A percentile compares a stretch with the other conserved stretches of the same genome.
These are phyloP conservation scores for Daedaleopsis sinensis DNA, from an alignment of 768 basidiomycete species.

Conservation along the genomic window DNA sequence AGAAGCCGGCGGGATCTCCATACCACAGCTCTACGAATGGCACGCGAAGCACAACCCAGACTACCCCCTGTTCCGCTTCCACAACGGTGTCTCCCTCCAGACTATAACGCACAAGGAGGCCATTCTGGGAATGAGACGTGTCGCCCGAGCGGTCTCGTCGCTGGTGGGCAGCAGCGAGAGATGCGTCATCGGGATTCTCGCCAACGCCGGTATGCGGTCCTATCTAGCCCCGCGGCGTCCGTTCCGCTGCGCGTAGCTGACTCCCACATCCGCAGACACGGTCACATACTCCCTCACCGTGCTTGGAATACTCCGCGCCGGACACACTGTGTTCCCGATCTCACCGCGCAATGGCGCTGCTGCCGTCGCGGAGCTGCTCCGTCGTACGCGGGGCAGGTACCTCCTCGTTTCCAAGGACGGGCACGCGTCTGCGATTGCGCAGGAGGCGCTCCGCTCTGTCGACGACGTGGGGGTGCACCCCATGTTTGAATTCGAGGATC, in stretches of 20 bases:
- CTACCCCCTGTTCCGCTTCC: constrained; percentile 36
- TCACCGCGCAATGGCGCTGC: constrained; percentile 35
- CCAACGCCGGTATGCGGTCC: neutral
- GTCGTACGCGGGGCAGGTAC: neutral
- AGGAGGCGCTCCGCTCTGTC: neutral
- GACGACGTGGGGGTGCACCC: neutral
- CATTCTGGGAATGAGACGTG: constrained; percentile 12
- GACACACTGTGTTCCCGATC: constrained; percentile 34
- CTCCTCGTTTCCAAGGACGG: constrained; percentile 1
- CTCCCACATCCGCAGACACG: constrained; percentile 25
- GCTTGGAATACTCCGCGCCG: constrained; percentile 23
- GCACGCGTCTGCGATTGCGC: neutral
- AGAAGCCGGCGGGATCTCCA: constrained; percentile 16
- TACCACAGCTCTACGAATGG: constrained; percentile 42
- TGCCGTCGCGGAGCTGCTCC: constrained; percentile 33
- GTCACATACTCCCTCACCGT: constrained; percentile 17
- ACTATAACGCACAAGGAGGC: constrained; percentile 30
- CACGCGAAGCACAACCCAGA: constrained; percentile 33
- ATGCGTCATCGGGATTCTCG: neutral
- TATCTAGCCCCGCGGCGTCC: neutral
- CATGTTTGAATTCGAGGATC: neutral
- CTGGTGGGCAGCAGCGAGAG: neutral
- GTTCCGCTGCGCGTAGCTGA: neutral
- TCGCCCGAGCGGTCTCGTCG: neutral
- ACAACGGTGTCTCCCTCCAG: constrained; percentile 14